Base-by-base conservation (phyloP, 2,329 filamentous ascomycete genomes). In the Cladosporium cucumerinum region DNA sequence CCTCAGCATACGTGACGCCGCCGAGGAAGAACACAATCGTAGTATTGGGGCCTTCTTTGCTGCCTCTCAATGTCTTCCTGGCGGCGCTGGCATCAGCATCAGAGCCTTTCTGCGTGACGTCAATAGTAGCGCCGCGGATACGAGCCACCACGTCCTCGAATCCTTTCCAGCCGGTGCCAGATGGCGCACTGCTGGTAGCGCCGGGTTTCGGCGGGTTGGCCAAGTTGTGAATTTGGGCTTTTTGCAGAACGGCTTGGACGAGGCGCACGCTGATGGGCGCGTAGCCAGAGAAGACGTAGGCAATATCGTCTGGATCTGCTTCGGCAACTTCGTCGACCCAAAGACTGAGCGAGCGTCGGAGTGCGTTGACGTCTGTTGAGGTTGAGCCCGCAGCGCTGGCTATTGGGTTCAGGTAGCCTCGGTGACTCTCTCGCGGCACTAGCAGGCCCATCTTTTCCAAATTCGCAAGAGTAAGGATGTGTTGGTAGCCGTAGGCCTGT, bases 251-350 rank as follows among this genome's bases (percentile, higher is more conserved):
- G 74, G 92, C 95, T 77, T 99, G 96, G 6, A 99, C 89, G 5
- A 99, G 85, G 18, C 95, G 89, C 62, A 98, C 86, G 52, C 92
- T 96, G 14, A 99, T 84, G 0, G 95, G 96, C 5, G 96, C 95
- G 75, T 98, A 99, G 61, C 95, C 96, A 69, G 92, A 96, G 79
- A 98, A 99, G 12, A 97, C 93, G 73, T 99, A 99, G n/a, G 93
- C 90, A 67, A 98, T 89, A 72, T 99, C 95, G 72, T 95, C 91
- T 2, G 95, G 95, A 55, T 96, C 90, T 66, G 95, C 89, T 77
- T 99, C 95, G 74, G 96, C 93, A 46, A 99, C 94, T 75, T 98
- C 95, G 75, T 99, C 95, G 64, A 97, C 90, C 74, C 97, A 96
- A 18, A 99, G 85, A 32, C 90, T 87, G 16, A 99, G 85, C 66